phyloP scores from a whole-genome alignment of 1,139 yeast genomes.

The Pichia sp. region DNA sequence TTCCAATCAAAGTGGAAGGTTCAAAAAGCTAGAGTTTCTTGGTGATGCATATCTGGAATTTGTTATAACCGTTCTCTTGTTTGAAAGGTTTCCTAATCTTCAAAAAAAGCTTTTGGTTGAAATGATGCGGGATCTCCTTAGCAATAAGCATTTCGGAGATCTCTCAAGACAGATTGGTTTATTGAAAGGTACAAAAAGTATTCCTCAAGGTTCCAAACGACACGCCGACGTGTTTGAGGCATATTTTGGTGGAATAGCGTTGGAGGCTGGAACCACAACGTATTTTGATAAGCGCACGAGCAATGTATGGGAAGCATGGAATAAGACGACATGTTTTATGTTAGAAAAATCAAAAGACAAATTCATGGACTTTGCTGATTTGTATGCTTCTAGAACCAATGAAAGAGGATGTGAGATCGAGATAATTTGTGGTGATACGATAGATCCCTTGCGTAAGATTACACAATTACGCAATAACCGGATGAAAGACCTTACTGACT shows the following conservation, averaged over 20 bases:
- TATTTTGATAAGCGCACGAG: background rate
- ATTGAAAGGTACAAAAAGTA: background rate
- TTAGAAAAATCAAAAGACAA: background rate
- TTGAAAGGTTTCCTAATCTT: background rate
- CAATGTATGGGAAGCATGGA: conserved; percentile 2
- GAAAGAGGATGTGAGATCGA: background rate
- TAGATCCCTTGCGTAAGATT: background rate
- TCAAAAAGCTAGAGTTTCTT: conserved; percentile 6
- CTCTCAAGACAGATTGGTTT: background rate
- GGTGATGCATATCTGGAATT: conserved; percentile 11
- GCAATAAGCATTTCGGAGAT: background rate
- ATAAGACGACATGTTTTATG: background rate
- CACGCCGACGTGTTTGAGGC: conserved; percentile 9
- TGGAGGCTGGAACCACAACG: background rate
- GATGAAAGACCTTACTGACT: background rate
- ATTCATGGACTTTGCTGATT: background rate
- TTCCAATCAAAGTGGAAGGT: background rate
- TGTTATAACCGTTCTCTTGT: conserved; percentile 1
- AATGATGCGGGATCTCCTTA: background rate
- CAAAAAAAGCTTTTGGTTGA: background rate
- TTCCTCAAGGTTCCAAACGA: background rate
- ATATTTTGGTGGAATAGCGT: conserved; percentile 6
- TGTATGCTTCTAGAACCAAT: background rate
- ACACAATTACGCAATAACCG: conserved; percentile 1
- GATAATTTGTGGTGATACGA: background rate